phyloP scores from a whole-genome alignment of 2,329 filamentous ascomycete genomes.

The Xylaria sp. region DNA sequence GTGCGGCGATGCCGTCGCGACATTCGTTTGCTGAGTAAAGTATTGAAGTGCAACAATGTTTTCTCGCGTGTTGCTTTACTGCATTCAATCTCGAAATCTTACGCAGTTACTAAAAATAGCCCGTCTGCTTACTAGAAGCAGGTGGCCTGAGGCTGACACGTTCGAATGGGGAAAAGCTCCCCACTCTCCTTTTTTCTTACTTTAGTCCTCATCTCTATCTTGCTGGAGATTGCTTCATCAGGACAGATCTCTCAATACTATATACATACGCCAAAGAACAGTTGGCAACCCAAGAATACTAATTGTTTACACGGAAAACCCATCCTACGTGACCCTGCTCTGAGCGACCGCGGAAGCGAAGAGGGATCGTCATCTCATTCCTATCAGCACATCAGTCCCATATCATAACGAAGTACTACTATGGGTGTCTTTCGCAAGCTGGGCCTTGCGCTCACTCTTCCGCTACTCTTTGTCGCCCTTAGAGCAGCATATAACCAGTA shows the following conservation, averaged over 20 bases:
- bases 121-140: slow-evolving; percentile 36
- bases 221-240: slow-evolving; percentile 28
- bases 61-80: slow-evolving; percentile 33
- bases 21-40: slow-evolving; percentile 32
- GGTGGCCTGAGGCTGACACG: slow-evolving; percentile 32
- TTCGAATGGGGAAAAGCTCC: slow-evolving; percentile 23
- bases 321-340: neutral
- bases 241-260: slow-evolving; percentile 34
- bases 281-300: neutral
- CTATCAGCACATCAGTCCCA: slow-evolving; percentile 5
- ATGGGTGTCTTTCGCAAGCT: slow-evolving; percentile 39
- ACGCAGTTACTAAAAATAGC: slow-evolving; percentile 39
- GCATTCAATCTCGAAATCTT: slow-evolving; percentile 31
- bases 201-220: slow-evolving; percentile 31
- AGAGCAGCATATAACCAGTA: slow-evolving; percentile 36
- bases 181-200: slow-evolving; percentile 34
- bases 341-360: neutral
- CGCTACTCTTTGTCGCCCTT: slow-evolving; percentile 28
- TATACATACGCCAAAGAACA: slow-evolving; percentile 17
- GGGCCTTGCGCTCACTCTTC: slow-evolving; percentile 30
- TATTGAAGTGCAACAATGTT: neutral
- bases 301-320: neutral
- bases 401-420: slow-evolving; percentile 12
- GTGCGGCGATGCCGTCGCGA: slow-evolving; percentile 11
- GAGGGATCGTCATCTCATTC: slow-evolving; percentile 7